phyloP scores from a whole-genome alignment of 2,329 filamentous ascomycete genomes.

The Hymenoscyphus infarciens region DNA sequence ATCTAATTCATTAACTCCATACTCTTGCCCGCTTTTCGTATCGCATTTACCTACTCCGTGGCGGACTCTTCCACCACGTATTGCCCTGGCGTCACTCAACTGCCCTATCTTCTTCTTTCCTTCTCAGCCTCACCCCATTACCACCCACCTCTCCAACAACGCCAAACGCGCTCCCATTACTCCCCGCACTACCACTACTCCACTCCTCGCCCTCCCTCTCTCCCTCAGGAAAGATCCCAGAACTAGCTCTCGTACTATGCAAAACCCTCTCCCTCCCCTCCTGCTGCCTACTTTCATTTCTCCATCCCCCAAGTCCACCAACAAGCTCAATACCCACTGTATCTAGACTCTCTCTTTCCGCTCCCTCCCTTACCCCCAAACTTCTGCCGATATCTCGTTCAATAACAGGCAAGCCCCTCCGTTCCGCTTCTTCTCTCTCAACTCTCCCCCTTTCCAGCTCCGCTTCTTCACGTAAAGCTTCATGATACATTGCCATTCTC shows the following conservation, averaged over 20 bases:
- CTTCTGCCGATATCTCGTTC: not conserved
- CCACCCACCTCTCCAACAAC: not conserved
- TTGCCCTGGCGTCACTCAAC: not conserved
- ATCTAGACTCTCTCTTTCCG: constrained; percentile 2
- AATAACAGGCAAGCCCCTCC: not conserved
- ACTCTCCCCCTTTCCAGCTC: not conserved
- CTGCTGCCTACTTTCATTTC: not conserved
- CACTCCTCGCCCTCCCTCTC: constrained; percentile 1
- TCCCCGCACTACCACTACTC: not conserved
- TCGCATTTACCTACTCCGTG: too few species aligned
- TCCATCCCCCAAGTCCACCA: not conserved
- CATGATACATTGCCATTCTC: not conserved
- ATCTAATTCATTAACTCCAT: too few species aligned
- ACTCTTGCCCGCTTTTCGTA: too few species aligned
- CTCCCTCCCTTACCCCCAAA: not conserved
- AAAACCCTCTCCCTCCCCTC: constrained; percentile 5
- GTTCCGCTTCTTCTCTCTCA: not conserved
- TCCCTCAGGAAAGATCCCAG: constrained; percentile 8
- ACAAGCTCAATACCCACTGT: not conserved
- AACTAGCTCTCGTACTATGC: constrained; percentile 12
- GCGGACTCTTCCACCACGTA: not conserved
- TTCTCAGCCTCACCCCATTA: not conserved
- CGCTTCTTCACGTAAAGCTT: not conserved
- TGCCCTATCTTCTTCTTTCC: not conserved
- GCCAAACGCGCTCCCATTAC: not conserved